A percentile compares a stretch with the other conserved stretches of the same genome.
phyloP scores from a whole-genome alignment of 306 rosid species.

The Abrus pulchellus region DNA sequence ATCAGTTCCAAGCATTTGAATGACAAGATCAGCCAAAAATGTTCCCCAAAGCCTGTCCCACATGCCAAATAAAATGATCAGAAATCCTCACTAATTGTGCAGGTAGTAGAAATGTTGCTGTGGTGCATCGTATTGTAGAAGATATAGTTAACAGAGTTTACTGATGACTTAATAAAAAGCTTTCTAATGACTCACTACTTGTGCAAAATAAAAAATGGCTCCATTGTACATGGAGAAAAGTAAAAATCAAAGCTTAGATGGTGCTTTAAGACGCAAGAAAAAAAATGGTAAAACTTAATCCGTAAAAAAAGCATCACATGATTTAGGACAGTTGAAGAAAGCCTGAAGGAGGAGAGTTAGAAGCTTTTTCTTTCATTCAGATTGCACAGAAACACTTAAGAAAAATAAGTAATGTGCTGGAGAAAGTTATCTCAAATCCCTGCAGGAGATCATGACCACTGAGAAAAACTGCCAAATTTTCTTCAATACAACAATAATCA shows the following conservation, averaged over 20 bases:
- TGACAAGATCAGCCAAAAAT: constrained; percentile 89
- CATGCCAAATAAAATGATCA: constrained; percentile 44
- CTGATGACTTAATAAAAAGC: constrained; percentile 18
- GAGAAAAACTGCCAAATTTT: constrained; percentile 37
- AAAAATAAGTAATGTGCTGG: neutral
- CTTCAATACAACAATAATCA: neutral
- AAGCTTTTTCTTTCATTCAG: constrained; percentile 22
- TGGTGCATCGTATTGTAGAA: constrained; percentile 22
- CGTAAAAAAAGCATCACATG: constrained; percentile 18
- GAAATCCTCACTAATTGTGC: constrained; percentile 28
- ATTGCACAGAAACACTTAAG: constrained; percentile 10
- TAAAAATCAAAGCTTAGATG: constrained; percentile 17
- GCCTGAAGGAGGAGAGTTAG: constrained; percentile 4
- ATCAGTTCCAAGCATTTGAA: constrained; percentile 98
- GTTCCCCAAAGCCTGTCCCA: constrained; percentile 93
- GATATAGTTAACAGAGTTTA: neutral
- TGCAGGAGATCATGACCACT: constrained; percentile 13
- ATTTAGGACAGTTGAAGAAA: constrained; percentile 13
- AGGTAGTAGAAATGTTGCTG: constrained; percentile 31
- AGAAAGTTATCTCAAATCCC: constrained; percentile 13
- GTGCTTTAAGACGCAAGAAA: constrained; percentile 28
- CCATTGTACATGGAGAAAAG: constrained; percentile 7
- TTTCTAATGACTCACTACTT: neutral
- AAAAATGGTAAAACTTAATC: constrained; percentile 11
- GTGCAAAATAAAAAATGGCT: neutral